Base-by-base conservation (phyloP, 2,329 filamentous ascomycete genomes). In the Parastagonospora avenae region DNA sequence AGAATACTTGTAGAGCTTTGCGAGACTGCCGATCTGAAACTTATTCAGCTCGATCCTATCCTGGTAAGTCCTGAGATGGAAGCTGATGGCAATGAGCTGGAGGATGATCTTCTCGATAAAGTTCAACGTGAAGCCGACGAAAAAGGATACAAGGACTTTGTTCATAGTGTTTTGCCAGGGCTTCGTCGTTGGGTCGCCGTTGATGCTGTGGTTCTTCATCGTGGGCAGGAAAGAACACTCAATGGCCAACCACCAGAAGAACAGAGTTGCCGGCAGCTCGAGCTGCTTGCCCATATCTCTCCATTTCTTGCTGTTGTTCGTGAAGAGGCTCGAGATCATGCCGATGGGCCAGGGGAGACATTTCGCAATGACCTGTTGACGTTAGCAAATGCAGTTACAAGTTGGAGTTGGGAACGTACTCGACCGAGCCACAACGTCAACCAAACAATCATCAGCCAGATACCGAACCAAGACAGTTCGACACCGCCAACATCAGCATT, bases 391-490 rank as follows among this genome's bases (percentile, higher is more conserved):
- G 29, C 30, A 49, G 15, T 35, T 1, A 8, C 12, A 4, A 10
- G 12, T 16, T 16, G 10, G 14, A 15, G 35, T 27, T 32, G 29
- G 16, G 31, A 11, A 71, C 74, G 66, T 68, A 80, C 77, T 65
- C 85, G 75, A 46, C 84, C 88, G 15, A 88, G 87, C 93, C 93
- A 97, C 0, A 97, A 80, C 0, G 91, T 91, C 56, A 93, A 80
- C 93, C 93, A 97, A 24, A 97, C 82, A 36, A 96, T 91, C 73
- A 96, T 90, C 14, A 97, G 81, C 93, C 93, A 97, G 55, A 97
- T 91, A 28, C 90, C 90, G 68, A 97, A 97, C 93, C 93, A 97
- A 52, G 91, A 78, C 38, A 97, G 77, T 55, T 85, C 68, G 0
- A 96, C 91, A 15, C 88, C 91, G 1, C 91, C 91, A 2, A 88